A percentile compares a stretch with the other conserved stretches of the same genome.
These are phyloP conservation scores for Fusarium equiseti DNA, from an alignment of 2,329 filamentous ascomycete genomes.

Conservation along the genomic window DNA sequence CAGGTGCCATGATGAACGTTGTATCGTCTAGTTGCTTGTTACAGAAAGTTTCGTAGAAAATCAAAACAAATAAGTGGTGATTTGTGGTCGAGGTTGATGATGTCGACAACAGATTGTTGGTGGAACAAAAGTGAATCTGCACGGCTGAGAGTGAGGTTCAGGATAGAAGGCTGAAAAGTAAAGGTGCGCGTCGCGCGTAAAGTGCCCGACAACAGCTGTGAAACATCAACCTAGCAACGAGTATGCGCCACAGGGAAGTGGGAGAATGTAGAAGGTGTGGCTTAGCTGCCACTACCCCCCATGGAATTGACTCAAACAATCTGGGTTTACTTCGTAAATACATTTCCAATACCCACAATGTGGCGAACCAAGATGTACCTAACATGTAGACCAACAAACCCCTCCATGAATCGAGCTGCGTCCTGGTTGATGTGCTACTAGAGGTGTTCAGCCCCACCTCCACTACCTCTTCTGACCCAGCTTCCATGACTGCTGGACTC, in stretches of 20 bases:
- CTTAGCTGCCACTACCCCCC: slow-evolving; percentile 4
- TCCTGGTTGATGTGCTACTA: slow-evolving; percentile 11
- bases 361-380: not conserved
- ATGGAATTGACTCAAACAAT: slow-evolving; percentile 33
- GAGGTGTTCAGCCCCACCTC: slow-evolving; percentile 23
- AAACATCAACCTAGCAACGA: not conserved
- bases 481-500: slow-evolving; percentile 40
- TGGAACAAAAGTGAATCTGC: slow-evolving; percentile 30
- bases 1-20: slow-evolving; percentile 51
- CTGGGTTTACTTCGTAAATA: not conserved
- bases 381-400: slow-evolving; percentile 11
- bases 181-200: slow-evolving; percentile 55
- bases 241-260: slow-evolving; percentile 32
- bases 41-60: not conserved
- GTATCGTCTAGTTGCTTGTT: not conserved
- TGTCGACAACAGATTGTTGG: slow-evolving; percentile 15
- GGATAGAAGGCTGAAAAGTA: slow-evolving; percentile 50
- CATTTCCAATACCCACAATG: not conserved
- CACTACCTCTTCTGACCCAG: slow-evolving; percentile 5
- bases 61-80: not conserved
- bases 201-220: slow-evolving; percentile 44
- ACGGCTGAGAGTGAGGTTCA: slow-evolving; percentile 36
- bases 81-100: not conserved
- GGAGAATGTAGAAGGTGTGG: slow-evolving; percentile 26
- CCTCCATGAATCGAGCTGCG: slow-evolving; percentile 30